phyloP scores from a whole-genome alignment of 352 stramenopile genomes.

The Phytophthora pini region DNA sequence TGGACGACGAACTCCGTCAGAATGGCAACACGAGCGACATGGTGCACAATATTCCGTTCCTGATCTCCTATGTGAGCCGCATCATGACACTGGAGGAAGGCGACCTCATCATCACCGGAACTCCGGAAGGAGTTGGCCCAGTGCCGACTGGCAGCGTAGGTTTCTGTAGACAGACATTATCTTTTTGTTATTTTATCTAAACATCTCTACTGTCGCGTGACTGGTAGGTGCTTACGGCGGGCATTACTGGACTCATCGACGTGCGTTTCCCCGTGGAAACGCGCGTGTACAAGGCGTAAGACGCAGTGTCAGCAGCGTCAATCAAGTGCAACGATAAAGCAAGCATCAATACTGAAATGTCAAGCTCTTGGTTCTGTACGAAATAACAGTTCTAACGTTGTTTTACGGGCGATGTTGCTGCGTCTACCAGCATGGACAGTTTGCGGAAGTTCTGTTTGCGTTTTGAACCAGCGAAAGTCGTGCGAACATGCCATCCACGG shows the following conservation, averaged over 20 bases:
- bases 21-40: slow-evolving; percentile 79
- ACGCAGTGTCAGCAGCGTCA: not conserved
- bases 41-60: slow-evolving; percentile 80
- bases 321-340: slow-evolving; percentile 1
- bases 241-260: slow-evolving; percentile 75
- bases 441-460: slow-evolving; percentile 32
- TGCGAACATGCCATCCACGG: slow-evolving; percentile 63
- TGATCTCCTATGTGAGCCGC: slow-evolving; percentile 80
- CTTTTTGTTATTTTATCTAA: not conserved
- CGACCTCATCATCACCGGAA: slow-evolving; percentile 88
- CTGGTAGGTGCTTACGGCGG: slow-evolving; percentile 62
- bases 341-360: slow-evolving; percentile 1
- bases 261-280: slow-evolving; percentile 70
- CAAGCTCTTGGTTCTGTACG: not conserved
- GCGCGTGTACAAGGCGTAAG: slow-evolving; percentile 56
- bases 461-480: slow-evolving; percentile 22
- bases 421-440: slow-evolving; percentile 30
- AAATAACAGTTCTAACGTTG: slow-evolving; percentile 26
- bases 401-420: slow-evolving; percentile 18
- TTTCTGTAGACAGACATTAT: not conserved
- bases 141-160: slow-evolving; percentile 69
- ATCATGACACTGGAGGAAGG: slow-evolving; percentile 89
- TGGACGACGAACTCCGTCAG: slow-evolving; percentile 79
- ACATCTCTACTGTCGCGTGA: slow-evolving; percentile 6
- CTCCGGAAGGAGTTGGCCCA: slow-evolving; percentile 76